These are phyloP conservation scores for Helichrysum umbraculigerum DNA, from an alignment of 129 eudicot species.

Conservation along the genomic window DNA sequence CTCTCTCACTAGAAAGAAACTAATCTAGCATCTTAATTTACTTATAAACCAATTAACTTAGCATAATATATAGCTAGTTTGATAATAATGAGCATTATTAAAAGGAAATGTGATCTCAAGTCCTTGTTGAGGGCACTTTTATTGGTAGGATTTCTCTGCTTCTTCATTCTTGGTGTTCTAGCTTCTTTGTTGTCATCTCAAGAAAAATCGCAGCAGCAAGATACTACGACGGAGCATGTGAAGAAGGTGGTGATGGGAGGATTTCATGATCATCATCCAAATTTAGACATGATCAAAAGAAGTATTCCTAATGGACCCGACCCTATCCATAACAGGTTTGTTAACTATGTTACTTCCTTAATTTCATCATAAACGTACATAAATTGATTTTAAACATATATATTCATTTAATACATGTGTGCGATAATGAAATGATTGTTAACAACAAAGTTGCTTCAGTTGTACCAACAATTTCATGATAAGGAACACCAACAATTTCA, in stretches of 20 bases:
- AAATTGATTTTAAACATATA: too few species aligned
- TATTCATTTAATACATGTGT: too few species aligned
- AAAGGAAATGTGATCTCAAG: conserved; percentile 32
- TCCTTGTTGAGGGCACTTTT: conserved; percentile 26
- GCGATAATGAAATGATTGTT: too few species aligned
- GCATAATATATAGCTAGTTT: not conserved
- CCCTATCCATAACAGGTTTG: conserved; percentile 68
- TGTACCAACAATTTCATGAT: too few species aligned
- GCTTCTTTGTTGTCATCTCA: not conserved
- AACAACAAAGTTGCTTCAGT: too few species aligned
- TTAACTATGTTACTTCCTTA: not conserved
- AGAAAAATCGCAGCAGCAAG: not conserved
- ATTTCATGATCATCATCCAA: conserved; percentile 13
- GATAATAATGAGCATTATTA: conserved; percentile 29
- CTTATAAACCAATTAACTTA: too few species aligned
- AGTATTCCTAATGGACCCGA: conserved; percentile 66
- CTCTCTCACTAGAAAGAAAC: not conserved
- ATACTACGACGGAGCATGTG: conserved; percentile 1
- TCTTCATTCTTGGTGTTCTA: conserved; percentile 33
- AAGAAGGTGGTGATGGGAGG: conserved; percentile 16
- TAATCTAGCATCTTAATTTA: not conserved
- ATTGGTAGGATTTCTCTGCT: conserved; percentile 30
- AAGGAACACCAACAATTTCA: too few species aligned
- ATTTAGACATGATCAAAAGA: conserved; percentile 51
- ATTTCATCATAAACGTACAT: too few species aligned